Evolutionary conservation across 2,329 filamentous ascomycete species (phyloP).

Genomic region (Diaporthe australafricana): DNA sequence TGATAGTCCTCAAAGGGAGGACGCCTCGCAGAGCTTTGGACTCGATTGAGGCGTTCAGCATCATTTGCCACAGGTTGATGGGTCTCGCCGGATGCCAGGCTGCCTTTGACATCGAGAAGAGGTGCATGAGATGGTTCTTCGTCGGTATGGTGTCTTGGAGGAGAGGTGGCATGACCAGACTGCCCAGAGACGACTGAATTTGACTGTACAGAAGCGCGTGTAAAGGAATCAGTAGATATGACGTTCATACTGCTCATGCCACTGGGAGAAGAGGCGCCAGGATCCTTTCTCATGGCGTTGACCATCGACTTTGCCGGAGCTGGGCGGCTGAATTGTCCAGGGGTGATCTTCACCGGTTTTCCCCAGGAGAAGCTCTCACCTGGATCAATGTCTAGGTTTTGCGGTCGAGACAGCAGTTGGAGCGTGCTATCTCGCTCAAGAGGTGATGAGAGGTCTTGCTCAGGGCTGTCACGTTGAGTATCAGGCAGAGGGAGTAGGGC

Average conservation of each 20-base stretch:
- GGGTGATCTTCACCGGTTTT: conserved; percentile 16
- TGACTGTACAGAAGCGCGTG: neutral
- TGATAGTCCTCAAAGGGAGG: conserved; percentile 11
- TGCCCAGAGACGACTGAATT: neutral
- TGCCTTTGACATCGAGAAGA: neutral
- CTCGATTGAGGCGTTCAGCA: neutral
- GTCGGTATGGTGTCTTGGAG: neutral
- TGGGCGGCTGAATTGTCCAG: conserved; percentile 27
- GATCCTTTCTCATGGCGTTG: neutral
- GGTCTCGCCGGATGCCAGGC: neutral
- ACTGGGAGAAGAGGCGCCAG: neutral
- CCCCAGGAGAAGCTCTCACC: conserved; percentile 30
- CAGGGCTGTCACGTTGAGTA: conserved; percentile 1
- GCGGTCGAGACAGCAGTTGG: conserved; percentile 24
- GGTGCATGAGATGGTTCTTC: neutral
- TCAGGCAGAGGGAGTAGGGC: conserved; percentile 10
- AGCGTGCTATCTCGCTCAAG: neutral
- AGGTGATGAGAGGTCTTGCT: neutral
- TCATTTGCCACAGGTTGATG: neutral
- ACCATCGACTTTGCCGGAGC: conserved; percentile 1
- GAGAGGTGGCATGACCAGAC: neutral
- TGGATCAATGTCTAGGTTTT: conserved; percentile 18
- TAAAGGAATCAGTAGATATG: neutral
- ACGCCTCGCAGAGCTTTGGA: neutral
- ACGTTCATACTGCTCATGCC: neutral